Percentiles rank a stretch among this genome's conserved stretches.
phyloP scores from a whole-genome alignment of 2,329 filamentous ascomycete species.

The Fusarium brevicatenulatum region DNA sequence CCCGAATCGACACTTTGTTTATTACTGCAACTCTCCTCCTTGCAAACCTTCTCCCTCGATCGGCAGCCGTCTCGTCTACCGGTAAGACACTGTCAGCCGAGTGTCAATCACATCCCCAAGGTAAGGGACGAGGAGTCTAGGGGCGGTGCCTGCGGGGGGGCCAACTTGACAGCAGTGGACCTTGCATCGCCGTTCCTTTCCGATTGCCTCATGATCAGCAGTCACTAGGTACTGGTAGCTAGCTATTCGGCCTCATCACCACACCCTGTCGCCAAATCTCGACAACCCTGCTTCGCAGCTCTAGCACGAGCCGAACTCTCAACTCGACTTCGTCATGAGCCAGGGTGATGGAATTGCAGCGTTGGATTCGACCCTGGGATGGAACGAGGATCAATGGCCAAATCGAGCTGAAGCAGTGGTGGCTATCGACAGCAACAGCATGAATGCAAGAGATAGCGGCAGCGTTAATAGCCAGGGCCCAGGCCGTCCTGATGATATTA shows the following conservation, averaged over 20 bases:
- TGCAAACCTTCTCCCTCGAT: slow-evolving; percentile 5
- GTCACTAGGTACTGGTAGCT: slow-evolving; percentile 13
- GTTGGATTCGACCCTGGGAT: slow-evolving; percentile 35
- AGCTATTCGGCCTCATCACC: slow-evolving; percentile 35
- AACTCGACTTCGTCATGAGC: slow-evolving; percentile 40
- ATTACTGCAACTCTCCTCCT: neutral
- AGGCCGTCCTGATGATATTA: slow-evolving; percentile 37
- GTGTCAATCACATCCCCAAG: slow-evolving; percentile 9
- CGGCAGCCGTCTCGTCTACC: slow-evolving; percentile 11
- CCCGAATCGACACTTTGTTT: neutral
- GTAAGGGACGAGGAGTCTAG: slow-evolving; percentile 15
- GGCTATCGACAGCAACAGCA: slow-evolving; percentile 25
- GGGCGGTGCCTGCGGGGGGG: slow-evolving; percentile 23
- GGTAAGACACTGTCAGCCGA: slow-evolving; percentile 11
- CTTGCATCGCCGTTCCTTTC: slow-evolving; percentile 42
- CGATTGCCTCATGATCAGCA: slow-evolving; percentile 43
- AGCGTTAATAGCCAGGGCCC: slow-evolving; percentile 29
- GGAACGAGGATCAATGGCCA: slow-evolving; percentile 33
- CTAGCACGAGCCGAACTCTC: slow-evolving; percentile 25
- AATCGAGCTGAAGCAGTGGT: slow-evolving; percentile 25
- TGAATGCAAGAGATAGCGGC: slow-evolving; percentile 22
- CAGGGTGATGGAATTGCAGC: slow-evolving; percentile 38
- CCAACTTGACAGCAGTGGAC: slow-evolving; percentile 40
- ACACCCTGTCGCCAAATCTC: slow-evolving; percentile 37
- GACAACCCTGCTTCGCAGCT: slow-evolving; percentile 36